These are phyloP conservation scores for Sequoiadendron giganteum DNA, from an alignment of 75 land plant species.

Conservation along the genomic window DNA sequence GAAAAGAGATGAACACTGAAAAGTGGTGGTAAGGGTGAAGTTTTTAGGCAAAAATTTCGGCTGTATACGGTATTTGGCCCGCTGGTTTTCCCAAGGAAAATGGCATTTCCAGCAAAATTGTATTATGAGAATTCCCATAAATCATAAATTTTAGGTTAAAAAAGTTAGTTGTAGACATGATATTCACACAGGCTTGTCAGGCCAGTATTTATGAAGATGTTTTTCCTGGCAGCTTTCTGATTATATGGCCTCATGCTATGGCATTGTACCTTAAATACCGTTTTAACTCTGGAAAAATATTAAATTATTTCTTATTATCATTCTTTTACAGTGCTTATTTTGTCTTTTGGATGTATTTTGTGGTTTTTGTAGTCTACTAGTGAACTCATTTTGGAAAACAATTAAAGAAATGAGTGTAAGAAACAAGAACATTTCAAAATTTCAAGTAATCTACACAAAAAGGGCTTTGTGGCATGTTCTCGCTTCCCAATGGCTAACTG, in stretches of 20 bases:
- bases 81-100: constrained; percentile 7
- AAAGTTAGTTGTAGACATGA: background rate
- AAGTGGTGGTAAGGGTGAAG: background rate
- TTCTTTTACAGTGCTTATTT: background rate
- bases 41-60: background rate
- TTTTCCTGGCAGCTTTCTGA: constrained; percentile 7
- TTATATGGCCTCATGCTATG: background rate
- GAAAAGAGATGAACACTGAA: background rate
- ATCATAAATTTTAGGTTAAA: background rate
- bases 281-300: background rate
- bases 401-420: background rate
- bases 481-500: background rate
- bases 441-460: background rate
- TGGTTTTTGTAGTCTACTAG: background rate
- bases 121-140: background rate
- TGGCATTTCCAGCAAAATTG: constrained; percentile 9
- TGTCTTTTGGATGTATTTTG: background rate
- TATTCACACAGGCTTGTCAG: constrained; percentile 10
- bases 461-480: background rate
- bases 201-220: background rate
- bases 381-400: background rate
- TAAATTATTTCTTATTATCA: background rate
- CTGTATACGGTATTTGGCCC: background rate
- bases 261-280: background rate
- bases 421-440: background rate